Evolutionary conservation across 2,329 filamentous ascomycete genomes (phyloP), one percentile per base, ranked within the genome.

Genomic region (Neofusicoccum kwambonambiense): DNA sequence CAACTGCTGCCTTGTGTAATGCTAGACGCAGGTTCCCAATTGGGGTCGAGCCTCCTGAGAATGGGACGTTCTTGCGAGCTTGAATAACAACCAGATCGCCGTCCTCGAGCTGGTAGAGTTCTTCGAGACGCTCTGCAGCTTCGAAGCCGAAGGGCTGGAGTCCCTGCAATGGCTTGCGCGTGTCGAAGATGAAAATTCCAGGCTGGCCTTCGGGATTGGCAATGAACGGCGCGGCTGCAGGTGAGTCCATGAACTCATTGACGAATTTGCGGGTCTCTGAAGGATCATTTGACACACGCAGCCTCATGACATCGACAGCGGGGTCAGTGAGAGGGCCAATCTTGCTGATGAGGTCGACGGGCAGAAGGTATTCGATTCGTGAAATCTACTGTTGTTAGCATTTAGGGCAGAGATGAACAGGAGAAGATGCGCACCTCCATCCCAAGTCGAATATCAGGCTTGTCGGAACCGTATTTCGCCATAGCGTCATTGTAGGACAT

Each of bases 1-100:
- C 83, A 0, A 93, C 84, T 2, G 91, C 90, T 8, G 84, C 81
- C 65, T 87, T 86, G 80, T 93, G 89, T 0, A 96, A 77, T 0
- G 88, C 85, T 3, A 84, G 86, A 39, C 93, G 88, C 4, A 96
- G 78, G 58, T 89, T 88, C 51, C 93, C 93, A 0, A 96, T 76
- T 0, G 81, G 76, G 3, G 88, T 90, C 0, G 91, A 94, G 27
- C 92, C 90, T 6, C 92, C 93, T 1, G 84, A 80, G 71, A 89
- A 87, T 0, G 87, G 85, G 9, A 77, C 83, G 54, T 87, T 82
- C 61, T 86, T 81, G 2, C 94, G 89, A 0, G 93, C 93, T 78
- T 97, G 93, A 31, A 96, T 80, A 47, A 97, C 78, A 47, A 97
- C 80, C 1, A 97, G 78, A 67, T 97, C 93, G 45, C 93, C 93